A percentile compares a stretch with the other conserved stretches of the same genome.
phyloP scores from a whole-genome alignment of 2,329 filamentous ascomycete species.

The Sclerotinia nivalis region DNA sequence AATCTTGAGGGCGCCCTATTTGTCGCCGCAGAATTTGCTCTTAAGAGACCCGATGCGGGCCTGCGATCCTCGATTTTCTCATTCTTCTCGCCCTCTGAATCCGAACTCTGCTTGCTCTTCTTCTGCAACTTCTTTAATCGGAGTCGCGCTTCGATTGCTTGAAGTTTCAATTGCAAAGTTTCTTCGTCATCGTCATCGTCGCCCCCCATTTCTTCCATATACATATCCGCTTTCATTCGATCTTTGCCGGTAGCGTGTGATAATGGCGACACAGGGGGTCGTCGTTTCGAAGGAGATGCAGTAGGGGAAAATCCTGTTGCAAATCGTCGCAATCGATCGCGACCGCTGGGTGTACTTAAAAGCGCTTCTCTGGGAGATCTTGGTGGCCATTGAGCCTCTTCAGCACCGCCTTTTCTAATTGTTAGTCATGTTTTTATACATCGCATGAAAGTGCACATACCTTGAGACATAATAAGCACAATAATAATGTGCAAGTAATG shows the following conservation, averaged over 20 bases:
- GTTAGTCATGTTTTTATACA: conserved; percentile 14
- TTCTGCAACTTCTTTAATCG: conserved; percentile 85
- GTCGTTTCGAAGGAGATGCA: conserved; percentile 62
- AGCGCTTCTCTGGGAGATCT: conserved; percentile 66
- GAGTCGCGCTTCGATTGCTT: conserved; percentile 84
- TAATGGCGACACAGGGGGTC: conserved; percentile 33
- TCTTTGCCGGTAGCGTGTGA: conserved; percentile 29
- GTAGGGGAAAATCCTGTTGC: conserved; percentile 67
- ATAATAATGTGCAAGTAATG: conserved; percentile 13
- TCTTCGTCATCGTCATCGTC: conserved; percentile 80
- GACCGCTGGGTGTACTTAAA: conserved; percentile 72
- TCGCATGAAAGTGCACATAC: conserved; percentile 16
- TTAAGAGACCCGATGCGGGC: conserved; percentile 27
- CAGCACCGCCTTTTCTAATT: conserved; percentile 18
- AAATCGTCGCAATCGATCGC: conserved; percentile 70
- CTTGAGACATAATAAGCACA: conserved; percentile 21
- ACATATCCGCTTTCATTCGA: conserved; percentile 38
- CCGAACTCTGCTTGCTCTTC: conserved; percentile 46
- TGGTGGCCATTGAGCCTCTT: conserved; percentile 58
- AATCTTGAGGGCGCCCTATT: conserved; percentile 36
- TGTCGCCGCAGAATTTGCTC: conserved; percentile 35
- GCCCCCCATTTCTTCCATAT: conserved; percentile 44
- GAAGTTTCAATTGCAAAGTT: conserved; percentile 79
- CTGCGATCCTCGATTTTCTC: conserved; percentile 21
- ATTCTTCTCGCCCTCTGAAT: conserved; percentile 33